Evolutionary conservation across 768 basidiomycete species (phyloP), one percentile per base, ranked within the genome.

Genomic region (Lentinula detonsa): DNA sequence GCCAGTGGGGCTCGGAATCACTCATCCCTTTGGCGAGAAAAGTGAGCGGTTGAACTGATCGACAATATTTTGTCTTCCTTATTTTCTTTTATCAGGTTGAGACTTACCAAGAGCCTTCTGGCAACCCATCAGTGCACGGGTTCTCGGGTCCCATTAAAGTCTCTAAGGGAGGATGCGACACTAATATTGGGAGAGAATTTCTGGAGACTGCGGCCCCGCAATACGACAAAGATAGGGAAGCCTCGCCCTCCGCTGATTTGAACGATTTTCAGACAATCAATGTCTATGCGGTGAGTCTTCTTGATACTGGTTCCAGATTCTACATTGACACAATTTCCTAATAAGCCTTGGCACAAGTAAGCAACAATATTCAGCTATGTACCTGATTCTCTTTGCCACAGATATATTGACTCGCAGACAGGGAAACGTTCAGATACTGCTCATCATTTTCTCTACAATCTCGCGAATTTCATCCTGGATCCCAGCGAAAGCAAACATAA

Each of bases 21-120:
- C 68, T 82, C 0, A 70, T 81, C n/a, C 81, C 81, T 3, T 65
- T 80, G 1, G 63, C 79, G 16, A 73, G 63, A 60, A 82, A 81
- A 76, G 81, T 76, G 18, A 11, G 43, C 33, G 16, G 7, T 16
- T 48, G 40, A n/a, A 10, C 7, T 39, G 1, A 6, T 56, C 46
- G n/a, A 7, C 8, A 8, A 13, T 8, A 39, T 16, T 49, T 1
- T 21, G 1, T 5, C 43, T 11, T 56, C 5, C 31, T 13, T 15
- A 40, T 10, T 9, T 18, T 40, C 45, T 5, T 23, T 9, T 4
- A n/a, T 28, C 3, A 78, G 76, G 70, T 72, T 16, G 78, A 78
- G 65, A 76, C 72, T 11, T 79, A 77, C 60, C 71, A 78, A 62
- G 63, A 70, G 2, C 62, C 69, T 10, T 43, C 60, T 0, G 69